Evolutionary conservation across 495 filamentous ascomycete species (phyloP), one percentile per base, ranked within the genome.

Genomic region (Xylaria nigripes): DNA sequence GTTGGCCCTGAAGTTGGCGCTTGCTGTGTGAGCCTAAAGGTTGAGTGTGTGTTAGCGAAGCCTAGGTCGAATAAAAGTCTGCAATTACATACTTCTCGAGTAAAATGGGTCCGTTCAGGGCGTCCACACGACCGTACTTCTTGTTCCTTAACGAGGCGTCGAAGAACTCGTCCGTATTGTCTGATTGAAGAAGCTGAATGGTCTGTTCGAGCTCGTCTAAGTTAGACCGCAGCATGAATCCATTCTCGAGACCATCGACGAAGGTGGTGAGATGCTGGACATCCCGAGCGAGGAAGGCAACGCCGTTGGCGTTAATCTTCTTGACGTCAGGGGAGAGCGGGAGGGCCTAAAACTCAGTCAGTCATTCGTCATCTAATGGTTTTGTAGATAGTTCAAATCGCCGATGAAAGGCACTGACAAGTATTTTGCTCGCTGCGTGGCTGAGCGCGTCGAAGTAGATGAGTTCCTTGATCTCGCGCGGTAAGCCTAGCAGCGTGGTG

Each of bases 361-460:
- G 40, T 29, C 7, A 12, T n/a, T 47, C 12, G 32, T 15, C 12
- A 34, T 34, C 51, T 55, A 57, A 56, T 49, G 19, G 27, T 36
- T 36, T 27, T 7, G 42, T 19, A 21, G 30, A 16, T 50, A 8
- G 1, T 10, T 34, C 12, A 30, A 32, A 22, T 40, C 18, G 1
- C 8, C 0, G 45, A 3, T 23, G 24, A 38, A 30, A 32, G 29
- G 38, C n/a, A 57, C 76, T 59, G 69, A 89, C 85, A 43, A 98
- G 72, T 29, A 98, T 93, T 72, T 85, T 87, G 52, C 84, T 84
- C 7, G 89, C 84, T 5, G 94, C 89, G 68, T 97, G 92, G 52
- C 83, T 87, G 51, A 98, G 78, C 2, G 94, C 94, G 66, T 96
- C 92, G 59, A 96, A 96, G 69, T 97, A 97, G 55, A 98, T 95